Evolutionary conservation across 805 yeast species (phyloP).

Genomic region (Ogataea wickerhamii): DNA sequence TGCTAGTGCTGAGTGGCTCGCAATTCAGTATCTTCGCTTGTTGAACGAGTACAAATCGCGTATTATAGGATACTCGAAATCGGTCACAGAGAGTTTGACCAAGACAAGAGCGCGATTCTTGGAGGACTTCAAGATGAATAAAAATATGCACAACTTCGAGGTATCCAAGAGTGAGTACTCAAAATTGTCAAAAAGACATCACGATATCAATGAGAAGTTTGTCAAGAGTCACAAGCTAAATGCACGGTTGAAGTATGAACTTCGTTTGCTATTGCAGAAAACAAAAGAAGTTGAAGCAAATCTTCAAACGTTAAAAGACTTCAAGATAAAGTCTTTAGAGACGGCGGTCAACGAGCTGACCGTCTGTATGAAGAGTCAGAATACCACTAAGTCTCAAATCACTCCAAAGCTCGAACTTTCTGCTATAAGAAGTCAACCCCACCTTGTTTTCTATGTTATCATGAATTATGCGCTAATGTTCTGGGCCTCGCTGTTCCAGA

Average conservation of each 20-base stretch:
- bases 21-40: constrained; percentile 23
- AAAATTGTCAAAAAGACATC: constrained; percentile 21
- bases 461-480: constrained; percentile 15
- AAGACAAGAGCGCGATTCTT: constrained; percentile 17
- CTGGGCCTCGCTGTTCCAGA: constrained; percentile 14
- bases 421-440: constrained; percentile 18
- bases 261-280: constrained; percentile 53
- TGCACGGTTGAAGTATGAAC: constrained; percentile 63
- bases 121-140: constrained; percentile 16
- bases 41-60: constrained; percentile 18
- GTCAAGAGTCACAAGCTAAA: constrained; percentile 52
- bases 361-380: constrained; percentile 1
- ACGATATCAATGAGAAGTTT: constrained; percentile 36
- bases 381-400: not conserved
- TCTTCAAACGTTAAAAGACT: constrained; percentile 31
- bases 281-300: constrained; percentile 67
- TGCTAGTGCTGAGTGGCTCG: constrained; percentile 24
- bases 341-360: constrained; percentile 14
- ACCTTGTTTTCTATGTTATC: constrained; percentile 20
- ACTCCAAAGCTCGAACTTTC: constrained; percentile 5
- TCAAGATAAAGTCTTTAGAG: constrained; percentile 33
- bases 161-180: constrained; percentile 14
- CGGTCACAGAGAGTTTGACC: constrained; percentile 14
- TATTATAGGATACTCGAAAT: constrained; percentile 18
- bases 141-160: constrained; percentile 10